phyloP scores from a whole-genome alignment of 805 yeast genomes.

The Kodamaea restingae region DNA sequence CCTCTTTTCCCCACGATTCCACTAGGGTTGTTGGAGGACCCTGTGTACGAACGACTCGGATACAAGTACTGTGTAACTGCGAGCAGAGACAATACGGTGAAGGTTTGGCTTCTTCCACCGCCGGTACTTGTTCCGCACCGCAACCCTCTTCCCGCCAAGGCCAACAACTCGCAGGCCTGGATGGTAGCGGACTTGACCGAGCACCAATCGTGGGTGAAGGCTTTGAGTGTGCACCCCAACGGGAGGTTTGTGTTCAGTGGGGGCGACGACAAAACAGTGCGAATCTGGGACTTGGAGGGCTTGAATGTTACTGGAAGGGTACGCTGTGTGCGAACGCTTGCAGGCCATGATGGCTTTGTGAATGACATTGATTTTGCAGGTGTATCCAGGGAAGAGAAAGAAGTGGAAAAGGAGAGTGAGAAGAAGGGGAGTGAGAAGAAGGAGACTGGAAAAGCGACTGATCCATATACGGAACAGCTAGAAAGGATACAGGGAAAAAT shows the following conservation, averaged over 20 bases:
- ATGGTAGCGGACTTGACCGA: constrained; percentile 58
- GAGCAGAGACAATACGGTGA: constrained; percentile 71
- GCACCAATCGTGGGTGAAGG: constrained; percentile 84
- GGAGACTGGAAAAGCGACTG: constrained; percentile 10
- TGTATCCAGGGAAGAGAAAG: too few relatives aligned
- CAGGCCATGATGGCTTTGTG: constrained; percentile 73
- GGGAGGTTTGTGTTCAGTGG: constrained; percentile 67
- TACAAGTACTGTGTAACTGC: constrained; percentile 73
- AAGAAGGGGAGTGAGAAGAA: constrained; percentile 1
- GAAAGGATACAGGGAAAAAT: constrained; percentile 41
- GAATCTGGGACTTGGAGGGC: constrained; percentile 67
- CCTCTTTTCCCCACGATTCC: constrained; percentile 32
- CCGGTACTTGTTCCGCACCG: constrained; percentile 56
- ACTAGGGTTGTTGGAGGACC: constrained; percentile 24
- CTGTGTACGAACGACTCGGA: constrained; percentile 39
- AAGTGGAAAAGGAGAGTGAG: too few relatives aligned
- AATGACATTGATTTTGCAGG: constrained; percentile 57
- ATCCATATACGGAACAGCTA: constrained; percentile 16
- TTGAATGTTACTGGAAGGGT: constrained; percentile 41
- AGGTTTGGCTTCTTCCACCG: constrained; percentile 73
- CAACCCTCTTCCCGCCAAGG: constrained; percentile 49
- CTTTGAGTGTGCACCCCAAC: constrained; percentile 66
- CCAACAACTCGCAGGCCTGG: constrained; percentile 56
- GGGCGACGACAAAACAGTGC: constrained; percentile 73
- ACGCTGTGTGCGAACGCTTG: constrained; percentile 43